Base-by-base conservation (phyloP, 2,329 filamentous ascomycete genomes). In the Nakataea oryzae region DNA sequence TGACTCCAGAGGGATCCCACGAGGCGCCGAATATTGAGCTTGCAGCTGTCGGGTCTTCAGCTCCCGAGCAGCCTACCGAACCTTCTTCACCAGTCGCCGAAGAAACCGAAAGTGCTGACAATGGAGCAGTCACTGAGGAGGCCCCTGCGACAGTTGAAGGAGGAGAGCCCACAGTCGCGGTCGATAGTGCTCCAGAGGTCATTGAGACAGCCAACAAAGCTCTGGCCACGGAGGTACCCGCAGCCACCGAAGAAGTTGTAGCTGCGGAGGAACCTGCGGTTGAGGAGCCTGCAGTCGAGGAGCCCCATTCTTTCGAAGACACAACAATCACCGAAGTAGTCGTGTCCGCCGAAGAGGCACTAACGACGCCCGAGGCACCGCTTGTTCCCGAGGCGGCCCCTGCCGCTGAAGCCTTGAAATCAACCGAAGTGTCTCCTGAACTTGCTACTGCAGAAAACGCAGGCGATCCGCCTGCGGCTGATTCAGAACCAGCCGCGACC, bases 281-380 rank as follows among this genome's bases (percentile, higher is more conserved):
- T 17, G 47, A 30, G n/a, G 56, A 71, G 32, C 65, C 66, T 58
- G 67, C 66, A 24, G 21, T 26, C 34, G 66, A 69, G 14, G 62
- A 56, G 24, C n/a, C 34, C 12, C 9, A 28, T 29, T 47, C 57
- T 8, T 13, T 30, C 4, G 63, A 57, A 4, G 65, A 67, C 28
- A 8, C 59, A 12, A 8, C 57, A 17, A 27, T 55, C 17, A n/a
- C 24, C 8, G 55, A 61, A 27, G 7, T 8, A 6, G 3, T 21
- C 3, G 5, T 8, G 2, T 14, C 4, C 6, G 21, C 58, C 7
- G 41, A 54, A n/a, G 58, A n/a, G 3, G 14, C 41, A n/a, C 17
- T 57, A 13, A 13, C 54, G 2, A 63, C 54, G 26, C 29, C 28
- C 7, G 26, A 27, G 55, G 21, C 55, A 59, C 29, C 26, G 30